These are phyloP conservation scores for Boechera retrofracta DNA, from an alignment of 345 rosid genomes.

Conservation along the genomic window DNA sequence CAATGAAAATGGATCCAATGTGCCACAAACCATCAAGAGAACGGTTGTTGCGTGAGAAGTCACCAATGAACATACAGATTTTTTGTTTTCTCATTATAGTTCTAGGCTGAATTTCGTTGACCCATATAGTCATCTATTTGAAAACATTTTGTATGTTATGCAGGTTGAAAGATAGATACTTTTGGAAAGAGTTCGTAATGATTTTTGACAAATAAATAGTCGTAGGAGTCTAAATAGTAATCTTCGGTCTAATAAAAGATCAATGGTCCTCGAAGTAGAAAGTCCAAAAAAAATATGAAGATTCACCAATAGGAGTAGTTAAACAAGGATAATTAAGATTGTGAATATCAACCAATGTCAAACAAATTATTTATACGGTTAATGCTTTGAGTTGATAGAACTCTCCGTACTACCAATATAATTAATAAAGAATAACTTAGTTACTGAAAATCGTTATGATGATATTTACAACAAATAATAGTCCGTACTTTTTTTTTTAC, in stretches of 20 bases:
- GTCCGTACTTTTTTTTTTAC: too few relatives aligned
- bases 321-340: not conserved
- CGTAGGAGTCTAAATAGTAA: not conserved
- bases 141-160: not conserved
- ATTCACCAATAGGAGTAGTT: constrained; percentile 2
- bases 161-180: not conserved
- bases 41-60: constrained; percentile 11
- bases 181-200: not conserved
- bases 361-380: too few relatives aligned
- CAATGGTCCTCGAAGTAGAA: not conserved
- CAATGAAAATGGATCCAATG: not conserved
- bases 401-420: not conserved
- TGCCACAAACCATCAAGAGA: constrained; percentile 14
- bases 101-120: not conserved
- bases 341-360: not conserved
- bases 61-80: not conserved
- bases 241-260: not conserved
- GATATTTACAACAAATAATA: not conserved
- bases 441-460: not conserved
- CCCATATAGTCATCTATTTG: not conserved
- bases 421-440: not conserved
- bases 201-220: not conserved
- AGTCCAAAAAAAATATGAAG: constrained; percentile 6
- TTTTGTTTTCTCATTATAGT: not conserved
- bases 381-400: not conserved